Base-by-base conservation (phyloP, 805 yeast genomes). In the Isabelozyma pseudorhagii region DNA sequence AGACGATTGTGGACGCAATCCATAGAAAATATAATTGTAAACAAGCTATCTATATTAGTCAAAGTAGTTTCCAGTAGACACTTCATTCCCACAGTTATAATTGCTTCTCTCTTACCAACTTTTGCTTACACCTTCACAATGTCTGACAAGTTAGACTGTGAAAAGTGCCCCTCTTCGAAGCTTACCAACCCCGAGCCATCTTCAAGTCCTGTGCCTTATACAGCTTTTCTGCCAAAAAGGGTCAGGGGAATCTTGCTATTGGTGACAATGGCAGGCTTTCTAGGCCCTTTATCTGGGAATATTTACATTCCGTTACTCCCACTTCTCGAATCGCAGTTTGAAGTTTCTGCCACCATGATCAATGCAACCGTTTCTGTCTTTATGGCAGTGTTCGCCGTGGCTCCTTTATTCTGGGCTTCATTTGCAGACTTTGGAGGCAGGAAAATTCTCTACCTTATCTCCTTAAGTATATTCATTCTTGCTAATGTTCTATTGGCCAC, bases 281-380 rank as follows among this genome's bases (percentile, higher is more conserved):
- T 80, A 46, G 85, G 85, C 0, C 85, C 85, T 0, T 64, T 80
- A 45, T 69, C 82, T 8, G 85, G 84, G 3, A 81, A 81, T 52
- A 79, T 81, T 21, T 81, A 80, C 55, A 77, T 81, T 34, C 85
- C 85, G 5, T 68, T 82, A 2, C 54, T 81, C 7, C 83, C 82
- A 2, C 61, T 72, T 7, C 57, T 80, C 21, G 71, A 75, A 53
- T 55, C 60, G 2, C 74, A 67, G 0, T 80, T 78, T 50, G 39
- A 66, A 8, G 71, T 71, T 1, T 71, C 78, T 3, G 61, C 70
- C 2, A 66, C 81, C 0, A 59, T 72, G 0, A 77, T 81, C 38
- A 79, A 81, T 61, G 82, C 81, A 3, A 80, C 85, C 0, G 83
- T 81, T 0, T 78, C 84, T 0, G 80, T 77, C 0, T 81, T 80